Evolutionary conservation across 1,139 yeast genomes (phyloP), one percentile per base, ranked within the genome.

Genomic region (Scheffersomyces quercinus): DNA sequence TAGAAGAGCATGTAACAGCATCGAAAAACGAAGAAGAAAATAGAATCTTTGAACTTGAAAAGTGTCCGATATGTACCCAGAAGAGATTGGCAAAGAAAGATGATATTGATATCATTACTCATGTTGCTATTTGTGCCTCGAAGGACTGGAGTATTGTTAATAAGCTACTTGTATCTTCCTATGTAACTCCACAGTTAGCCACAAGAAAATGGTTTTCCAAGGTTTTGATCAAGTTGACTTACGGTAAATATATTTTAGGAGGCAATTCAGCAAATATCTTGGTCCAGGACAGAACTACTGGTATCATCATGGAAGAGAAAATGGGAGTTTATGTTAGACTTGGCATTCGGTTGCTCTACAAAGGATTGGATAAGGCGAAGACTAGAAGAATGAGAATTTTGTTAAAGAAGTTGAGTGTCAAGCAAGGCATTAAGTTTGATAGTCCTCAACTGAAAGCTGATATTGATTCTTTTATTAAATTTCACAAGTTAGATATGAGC

Each of bases 221-320:
- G 56, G 79, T 87, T 3, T 70, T 90, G 47, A 86, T 90, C 43
- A 91, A 89, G 58, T 69, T 93, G 38, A 88, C 95, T 0, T 90
- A 89, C 59, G 99, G 99, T 0, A 85, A 86, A 53, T 87, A 90
- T 60, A 82, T 84, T 39, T 67, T 91, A 28, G 99, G 99, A 1
- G 85, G 90, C 32, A 88, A 91, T 59, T 88, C 95, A 38, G 99
- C 98, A 11, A 91, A 91, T 58, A 93, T 93, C 35, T 70, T 93
- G 42, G 98, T 93, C 3, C 98, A 93, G 62, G 97, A 93, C 63
- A 73, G 99, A 51, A 73, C 78, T 34, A 86, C 97, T 0, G 99
- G 99, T 0, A 79, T 87, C 40, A 81, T 93, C 13, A 68, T 87
- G 59, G 98, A 93, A 60, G 99, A 93, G 58, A 89, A 90, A 55